Conservation (phyloP, 352 stramenopile species). For the Heterotrichella gracilis region DNA sequence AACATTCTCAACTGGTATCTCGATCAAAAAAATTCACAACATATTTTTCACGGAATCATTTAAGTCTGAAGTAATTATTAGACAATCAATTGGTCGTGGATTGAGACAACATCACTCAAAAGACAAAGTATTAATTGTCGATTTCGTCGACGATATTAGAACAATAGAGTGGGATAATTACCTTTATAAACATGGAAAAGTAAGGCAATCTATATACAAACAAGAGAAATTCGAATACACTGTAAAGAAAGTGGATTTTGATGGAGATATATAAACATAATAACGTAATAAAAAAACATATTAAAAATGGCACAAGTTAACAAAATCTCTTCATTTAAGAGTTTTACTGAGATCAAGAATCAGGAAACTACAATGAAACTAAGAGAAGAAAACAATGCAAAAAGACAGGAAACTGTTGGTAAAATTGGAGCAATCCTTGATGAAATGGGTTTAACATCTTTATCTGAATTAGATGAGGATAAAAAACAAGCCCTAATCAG, state of each 20-base stretch:
- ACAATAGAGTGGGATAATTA: background rate
- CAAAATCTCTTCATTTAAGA: no score
- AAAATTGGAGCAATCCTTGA: no score
- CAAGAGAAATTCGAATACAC: background rate
- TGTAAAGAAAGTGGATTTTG: background rate
- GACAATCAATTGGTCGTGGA: slow-evolving; percentile 4
- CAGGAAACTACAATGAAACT: no score
- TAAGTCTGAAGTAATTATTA: background rate
- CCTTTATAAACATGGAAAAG: background rate
- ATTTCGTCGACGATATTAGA: background rate
- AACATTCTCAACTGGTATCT: background rate
- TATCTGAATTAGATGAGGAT: no score
- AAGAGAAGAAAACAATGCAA: no score
- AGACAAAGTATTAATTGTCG: background rate
- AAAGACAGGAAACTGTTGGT: no score
- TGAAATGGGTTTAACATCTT: no score
- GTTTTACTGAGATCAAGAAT: no score
- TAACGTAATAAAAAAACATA: no score
- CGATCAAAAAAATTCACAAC: slow-evolving; percentile 10
- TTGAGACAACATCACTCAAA: slow-evolving; percentile 11
- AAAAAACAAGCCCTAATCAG: no score
- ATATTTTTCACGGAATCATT: slow-evolving; percentile 1
- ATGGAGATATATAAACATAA: background rate
- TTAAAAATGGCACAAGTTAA: no score
- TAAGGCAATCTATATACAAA: background rate